Evolutionary conservation across 2,329 filamentous ascomycete species (phyloP), one percentile per base, ranked within the genome.

Genomic region (Talaromyces amestolkiae): DNA sequence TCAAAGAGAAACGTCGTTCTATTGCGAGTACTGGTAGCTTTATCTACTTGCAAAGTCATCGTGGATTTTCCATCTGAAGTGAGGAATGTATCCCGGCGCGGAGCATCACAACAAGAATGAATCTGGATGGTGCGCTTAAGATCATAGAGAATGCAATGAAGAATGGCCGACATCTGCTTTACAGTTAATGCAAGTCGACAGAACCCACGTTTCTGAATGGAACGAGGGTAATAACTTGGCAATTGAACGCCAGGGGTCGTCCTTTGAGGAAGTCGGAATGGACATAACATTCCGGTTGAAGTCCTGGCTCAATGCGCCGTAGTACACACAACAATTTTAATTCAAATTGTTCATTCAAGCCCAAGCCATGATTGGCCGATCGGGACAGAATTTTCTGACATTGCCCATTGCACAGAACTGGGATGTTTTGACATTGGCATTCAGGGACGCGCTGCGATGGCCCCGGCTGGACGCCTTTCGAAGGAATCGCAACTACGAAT

Each of bases 141-240:
- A 35, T 24, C 47, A 43, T 11, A 33, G 61, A 66, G 66, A 68
- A 68, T 68, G 66, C 43, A 43, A 62, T 58, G 47, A 68, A 64
- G 66, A 68, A 68, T 68, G 66, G 47, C 37, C n/a, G 19, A 35
- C 27, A 33, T 54, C 35, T 17, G 6, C 35, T 31, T 54, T 33
- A 39, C 51, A 15, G n/a, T 39, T 15, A 33, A 13, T 39, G 0
- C 5, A 56, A 24, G 11, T 56, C 19, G 58, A 24, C 6, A 45
- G 37, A 61, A 37, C 24, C 35, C 35, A 54, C 47, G 47, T 54
- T 62, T 33, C 27, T 49, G 15, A 31, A 15, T 60, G 19, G 43
- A 27, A 45, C 45, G 10, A 49, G 41, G 31, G 24, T 13, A 63
- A 13, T 15, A 47, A 47, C 31, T 58, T 63, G 41, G 51, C 39